Evolutionary conservation across 441 rosid species (phyloP).

Genomic region (Eruca vesicaria): DNA sequence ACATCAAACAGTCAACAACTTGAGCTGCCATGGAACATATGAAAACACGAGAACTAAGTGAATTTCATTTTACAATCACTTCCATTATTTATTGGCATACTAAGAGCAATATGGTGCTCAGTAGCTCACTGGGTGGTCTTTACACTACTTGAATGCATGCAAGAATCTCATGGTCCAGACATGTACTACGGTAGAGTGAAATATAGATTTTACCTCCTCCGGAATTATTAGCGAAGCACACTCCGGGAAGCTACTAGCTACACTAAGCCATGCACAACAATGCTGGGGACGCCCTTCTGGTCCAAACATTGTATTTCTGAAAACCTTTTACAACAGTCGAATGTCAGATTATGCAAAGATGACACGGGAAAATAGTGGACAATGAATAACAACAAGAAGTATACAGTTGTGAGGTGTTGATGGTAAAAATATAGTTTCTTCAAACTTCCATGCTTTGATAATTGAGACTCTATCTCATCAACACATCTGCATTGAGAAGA

Average conservation of each 20-base stretch:
- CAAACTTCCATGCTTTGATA: constrained; percentile 96
- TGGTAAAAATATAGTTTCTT: constrained; percentile 91
- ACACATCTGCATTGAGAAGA: constrained; percentile 68
- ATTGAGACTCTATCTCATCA: constrained; percentile 90
- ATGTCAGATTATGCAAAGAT: constrained; percentile 29
- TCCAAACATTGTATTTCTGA: constrained; percentile 99
- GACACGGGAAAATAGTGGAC: constrained; percentile 17
- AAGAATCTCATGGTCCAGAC: constrained; percentile 14
- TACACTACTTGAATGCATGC: not conserved
- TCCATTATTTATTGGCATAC: not conserved
- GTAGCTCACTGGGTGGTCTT: constrained; percentile 9
- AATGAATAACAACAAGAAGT: constrained; percentile 28
- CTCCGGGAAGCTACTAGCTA: constrained; percentile 98
- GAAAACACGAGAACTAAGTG: not conserved
- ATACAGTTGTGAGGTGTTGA: constrained; percentile 94
- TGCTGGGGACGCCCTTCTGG: constrained; percentile 99
- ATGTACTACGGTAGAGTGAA: not conserved
- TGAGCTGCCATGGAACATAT: not conserved
- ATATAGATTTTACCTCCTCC: constrained; percentile 76
- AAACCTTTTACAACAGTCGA: constrained; percentile 60
- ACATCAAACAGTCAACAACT: constrained; percentile 12
- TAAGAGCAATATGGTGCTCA: constrained; percentile 3
- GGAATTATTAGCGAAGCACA: constrained; percentile 96
- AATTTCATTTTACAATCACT: not conserved
- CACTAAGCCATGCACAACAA: constrained; percentile 99